Base-by-base conservation (phyloP, 495 filamentous ascomycete genomes). In the Podospora fimiseda region DNA sequence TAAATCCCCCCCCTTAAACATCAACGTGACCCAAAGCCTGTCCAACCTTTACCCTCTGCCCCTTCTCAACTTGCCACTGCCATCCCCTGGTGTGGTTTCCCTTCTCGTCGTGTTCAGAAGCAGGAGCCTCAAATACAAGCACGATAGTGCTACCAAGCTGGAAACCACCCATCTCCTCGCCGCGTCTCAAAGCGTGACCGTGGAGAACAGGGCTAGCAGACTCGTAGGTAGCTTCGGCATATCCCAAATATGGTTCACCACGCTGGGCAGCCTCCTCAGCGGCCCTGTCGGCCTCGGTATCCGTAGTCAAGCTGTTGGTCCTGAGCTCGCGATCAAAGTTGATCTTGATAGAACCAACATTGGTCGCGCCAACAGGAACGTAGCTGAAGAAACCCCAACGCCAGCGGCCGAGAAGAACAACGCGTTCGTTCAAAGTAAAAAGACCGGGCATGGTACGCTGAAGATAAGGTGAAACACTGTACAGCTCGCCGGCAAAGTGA, bases 111-210 rank as follows among this genome's bases (percentile, higher is more conserved):
- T 78, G 75, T 37, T 69, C 68, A 6, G 81, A 80, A 55, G 83
- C 83, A 0, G 93, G 93, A 36, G 92, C 93, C 68, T 99, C 93
- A 72, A 99, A 99, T 3, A 97, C 91, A 27, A 99, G 74, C 33
- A 99, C 93, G 53, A 99, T 86, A 0, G 92, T 91, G 65, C 91
- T 96, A 19, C 93, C 93, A 18, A 99, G 76, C 73, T 93, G 90
- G 70, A 99, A 99, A 0, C 93, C 93, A 20, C 93, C 93, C 89
- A 99, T 96, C 69, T 99, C 94, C 56, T 94, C 91, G 20, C 93
- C 93, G 37, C 89, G 79, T 43, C 83, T 76, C 52, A 97, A 69
- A 9, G 93, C 85, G 65, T 96, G 82, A 9, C 93, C 93, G 20
- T 83, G 80, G 2, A 99, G 76, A 1, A 95, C 78, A 9, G 70